phyloP scores from a whole-genome alignment of 1,284 basidiomycete species.

The Cutaneotrichosporon sp. region DNA sequence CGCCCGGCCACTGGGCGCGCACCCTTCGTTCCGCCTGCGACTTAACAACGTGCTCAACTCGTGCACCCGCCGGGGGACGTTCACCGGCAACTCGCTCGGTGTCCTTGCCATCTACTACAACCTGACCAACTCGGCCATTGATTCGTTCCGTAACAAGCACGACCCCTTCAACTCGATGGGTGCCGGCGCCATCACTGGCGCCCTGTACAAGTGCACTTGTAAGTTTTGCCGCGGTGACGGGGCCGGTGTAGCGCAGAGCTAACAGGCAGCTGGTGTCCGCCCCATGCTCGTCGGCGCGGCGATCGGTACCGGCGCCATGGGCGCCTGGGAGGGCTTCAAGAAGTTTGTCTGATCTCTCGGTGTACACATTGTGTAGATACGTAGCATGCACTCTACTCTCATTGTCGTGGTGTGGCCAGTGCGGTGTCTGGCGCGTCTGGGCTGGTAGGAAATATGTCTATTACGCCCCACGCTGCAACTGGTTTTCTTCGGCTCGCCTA shows the following conservation, averaged over 20 bases:
- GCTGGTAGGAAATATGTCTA: not conserved
- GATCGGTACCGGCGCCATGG: conserved; percentile 80
- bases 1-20: conserved; percentile 65
- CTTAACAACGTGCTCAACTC: conserved; percentile 97
- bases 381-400: conserved; percentile 50
- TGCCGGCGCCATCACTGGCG: conserved; percentile 86
- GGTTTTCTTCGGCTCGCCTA: no score
- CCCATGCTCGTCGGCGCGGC: conserved; percentile 83
- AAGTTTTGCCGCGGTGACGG: conserved; percentile 34
- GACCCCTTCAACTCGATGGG: conserved; percentile 86
- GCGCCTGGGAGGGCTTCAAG: conserved; percentile 88
- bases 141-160: conserved; percentile 81
- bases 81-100: conserved; percentile 97
- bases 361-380: conserved; percentile 15
- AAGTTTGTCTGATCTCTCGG: conserved; percentile 48
- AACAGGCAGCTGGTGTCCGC: conserved; percentile 72
- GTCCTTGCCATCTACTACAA: conserved; percentile 96
- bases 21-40: conserved; percentile 69
- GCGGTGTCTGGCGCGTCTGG: no score
- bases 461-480: no score
- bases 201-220: conserved; percentile 91
- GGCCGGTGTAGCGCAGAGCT: conserved; percentile 3
- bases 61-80: conserved; percentile 91
- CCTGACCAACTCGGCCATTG: conserved; percentile 88
- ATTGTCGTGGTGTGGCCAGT: conserved; percentile 37